Evolutionary conservation across 768 basidiomycete species (phyloP), one percentile per base, ranked within the genome.

Genomic region (Termitomyces sp.): DNA sequence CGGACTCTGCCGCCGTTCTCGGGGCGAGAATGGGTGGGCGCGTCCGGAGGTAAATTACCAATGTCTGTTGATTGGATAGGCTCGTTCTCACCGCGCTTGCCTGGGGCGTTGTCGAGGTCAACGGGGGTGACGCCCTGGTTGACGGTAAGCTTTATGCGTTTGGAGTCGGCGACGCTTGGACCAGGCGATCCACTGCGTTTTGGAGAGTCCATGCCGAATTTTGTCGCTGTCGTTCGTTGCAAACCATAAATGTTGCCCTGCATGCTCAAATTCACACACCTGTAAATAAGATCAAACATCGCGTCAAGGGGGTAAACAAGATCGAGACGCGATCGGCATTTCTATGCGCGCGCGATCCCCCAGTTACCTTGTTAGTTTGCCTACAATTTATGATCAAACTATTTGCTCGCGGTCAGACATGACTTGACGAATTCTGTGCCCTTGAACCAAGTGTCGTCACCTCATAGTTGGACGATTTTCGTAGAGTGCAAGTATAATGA

Each of bases 81-180:
- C 65, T 94, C 92, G 57, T 91, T 82, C 73, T 95, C 94, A 69
- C 84, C 83, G 63, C 92, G 89, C 74, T 94, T 95, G 62, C 94
- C 94, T 0, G 81, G 79, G 24, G 92, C 92, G 62, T 73, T 76
- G 59, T 92, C 86, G 24, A 87, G 86, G 73, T 94, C 91, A 14
- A 92, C 88, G 22, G 85, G 81, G 5, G 82, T 76, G 26, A 80
- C 88, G n/a, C 87, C 87, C 66, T 89, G 86, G 52, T 71, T 73
- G 7, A 80, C 80, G 0, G 82, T 82, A 51, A 85, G 73, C 48
- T 78, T 82, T 65, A 84, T 76, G 61, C 84, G 76, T 70, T 86
- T 86, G 22, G 80, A 68, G 65, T 86, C 84, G 49, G 77, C 75
- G 6, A 74, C 70, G 64, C 74, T 75, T 13, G 79, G 75, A 18